Evolutionary conservation across 2,329 filamentous ascomycete genomes (phyloP).

Genomic region (Diaporthe sp.): DNA sequence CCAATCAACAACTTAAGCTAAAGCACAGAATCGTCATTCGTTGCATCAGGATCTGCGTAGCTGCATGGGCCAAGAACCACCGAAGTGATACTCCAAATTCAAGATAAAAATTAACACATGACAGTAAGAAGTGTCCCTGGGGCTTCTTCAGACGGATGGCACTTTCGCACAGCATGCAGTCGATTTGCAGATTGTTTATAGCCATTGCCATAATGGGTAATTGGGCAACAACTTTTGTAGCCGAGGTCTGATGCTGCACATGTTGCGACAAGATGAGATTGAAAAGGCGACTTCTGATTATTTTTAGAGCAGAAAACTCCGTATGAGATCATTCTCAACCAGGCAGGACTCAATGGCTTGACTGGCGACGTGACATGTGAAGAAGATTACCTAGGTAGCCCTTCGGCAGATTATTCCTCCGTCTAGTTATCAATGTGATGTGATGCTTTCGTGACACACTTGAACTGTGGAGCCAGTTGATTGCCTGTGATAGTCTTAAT

Average conservation of each 20-base stretch:
- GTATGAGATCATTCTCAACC: background rate
- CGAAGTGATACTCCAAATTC: background rate
- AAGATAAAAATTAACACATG: background rate
- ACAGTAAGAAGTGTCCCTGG: too few species aligned
- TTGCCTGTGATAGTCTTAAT: background rate
- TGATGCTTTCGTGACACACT: slow-evolving; percentile 1
- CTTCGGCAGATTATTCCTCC: background rate
- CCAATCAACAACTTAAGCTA: background rate
- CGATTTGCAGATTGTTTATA: background rate
- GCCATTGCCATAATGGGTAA: too few species aligned
- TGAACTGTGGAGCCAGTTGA: background rate
- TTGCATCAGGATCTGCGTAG: background rate
- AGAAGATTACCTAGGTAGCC: background rate
- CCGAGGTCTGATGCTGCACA: background rate
- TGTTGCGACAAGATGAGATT: background rate
- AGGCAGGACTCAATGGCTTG: background rate
- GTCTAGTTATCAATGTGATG: background rate
- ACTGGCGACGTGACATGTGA: background rate
- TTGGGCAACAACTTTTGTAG: background rate
- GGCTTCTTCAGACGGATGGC: background rate
- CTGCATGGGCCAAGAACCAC: background rate
- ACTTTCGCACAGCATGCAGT: background rate
- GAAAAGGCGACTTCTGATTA: background rate
- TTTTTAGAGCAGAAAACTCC: background rate
- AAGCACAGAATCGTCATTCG: background rate